These are phyloP conservation scores for Saccharomycopsis fibuligera DNA, from an alignment of 805 yeast species.

Conservation along the genomic window DNA sequence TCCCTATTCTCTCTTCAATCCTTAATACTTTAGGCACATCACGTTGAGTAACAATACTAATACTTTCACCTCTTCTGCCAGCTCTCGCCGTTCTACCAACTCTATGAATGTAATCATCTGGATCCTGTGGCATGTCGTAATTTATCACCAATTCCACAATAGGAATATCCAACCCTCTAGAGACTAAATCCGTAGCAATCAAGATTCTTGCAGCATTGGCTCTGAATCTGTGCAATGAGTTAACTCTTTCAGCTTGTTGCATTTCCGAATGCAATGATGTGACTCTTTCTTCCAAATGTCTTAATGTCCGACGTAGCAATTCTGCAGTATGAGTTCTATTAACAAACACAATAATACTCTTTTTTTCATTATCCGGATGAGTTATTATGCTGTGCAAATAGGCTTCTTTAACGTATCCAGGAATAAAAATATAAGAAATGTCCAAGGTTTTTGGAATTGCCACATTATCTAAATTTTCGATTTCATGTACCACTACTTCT, in stretches of 20 bases:
- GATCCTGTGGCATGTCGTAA: conserved; percentile 90
- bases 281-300: conserved; percentile 68
- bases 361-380: conserved; percentile 52
- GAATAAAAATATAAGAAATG: conserved; percentile 67
- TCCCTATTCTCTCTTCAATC: conserved; percentile 78
- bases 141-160: conserved; percentile 84
- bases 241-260: conserved; percentile 89
- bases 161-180: conserved; percentile 96
- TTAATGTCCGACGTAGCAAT: conserved; percentile 67
- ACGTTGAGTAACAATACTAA: conserved; percentile 77
- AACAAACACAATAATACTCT: conserved; percentile 81
- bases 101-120: conserved; percentile 93
- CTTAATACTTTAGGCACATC: conserved; percentile 78
- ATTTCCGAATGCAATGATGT: conserved; percentile 91
- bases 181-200: conserved; percentile 95
- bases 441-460: conserved; percentile 72
- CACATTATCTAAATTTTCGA: conserved; percentile 63
- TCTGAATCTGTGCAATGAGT: conserved; percentile 84
- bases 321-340: conserved; percentile 91
- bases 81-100: conserved; percentile 99
- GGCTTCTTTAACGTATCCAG: conserved; percentile 86
- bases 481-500: conserved; percentile 62
- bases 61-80: conserved; percentile 79
- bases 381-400: conserved; percentile 66
- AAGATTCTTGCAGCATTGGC: conserved; percentile 92